phyloP scores from a whole-genome alignment of 1,139 yeast species.

The Yamadazyma jaroonii region DNA sequence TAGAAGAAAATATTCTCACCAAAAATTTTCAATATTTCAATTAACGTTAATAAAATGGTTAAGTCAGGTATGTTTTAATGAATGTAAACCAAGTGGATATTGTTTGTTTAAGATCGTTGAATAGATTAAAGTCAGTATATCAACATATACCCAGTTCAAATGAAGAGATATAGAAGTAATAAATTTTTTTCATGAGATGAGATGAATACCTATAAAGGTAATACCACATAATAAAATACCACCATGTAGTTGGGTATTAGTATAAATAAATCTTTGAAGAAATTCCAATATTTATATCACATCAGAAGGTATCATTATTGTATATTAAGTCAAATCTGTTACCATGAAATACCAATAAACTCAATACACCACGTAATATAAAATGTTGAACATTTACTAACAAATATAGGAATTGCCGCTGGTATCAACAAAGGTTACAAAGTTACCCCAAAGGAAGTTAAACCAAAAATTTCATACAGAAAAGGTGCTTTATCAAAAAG shows the following conservation, averaged over 20 bases:
- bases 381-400: constrained; percentile 10
- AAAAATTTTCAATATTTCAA: constrained; percentile 14
- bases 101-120: too few species aligned
- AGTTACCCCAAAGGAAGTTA: constrained; percentile 89
- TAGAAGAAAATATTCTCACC: constrained; percentile 8
- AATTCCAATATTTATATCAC: too few species aligned
- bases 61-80: constrained; percentile 53
- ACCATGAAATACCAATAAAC: neutral
- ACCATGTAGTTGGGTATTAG: too few species aligned
- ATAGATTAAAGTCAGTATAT: too few species aligned
- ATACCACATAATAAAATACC: too few species aligned
- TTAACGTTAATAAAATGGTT: constrained; percentile 44
- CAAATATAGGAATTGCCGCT: constrained; percentile 81
- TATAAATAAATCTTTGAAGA: neutral
- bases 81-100: neutral
- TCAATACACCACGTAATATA: neutral
- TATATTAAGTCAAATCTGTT: neutral
- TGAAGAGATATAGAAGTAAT: neutral
- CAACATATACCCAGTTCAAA: neutral
- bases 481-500: constrained; percentile 97
- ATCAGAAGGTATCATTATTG: neutral
- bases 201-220: neutral
- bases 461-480: constrained; percentile 94
- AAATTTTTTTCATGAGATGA: neutral
- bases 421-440: constrained; percentile 99